Evolutionary conservation across 1,139 yeast genomes (phyloP).

Genomic region (Sugiyamaella castrensis): DNA sequence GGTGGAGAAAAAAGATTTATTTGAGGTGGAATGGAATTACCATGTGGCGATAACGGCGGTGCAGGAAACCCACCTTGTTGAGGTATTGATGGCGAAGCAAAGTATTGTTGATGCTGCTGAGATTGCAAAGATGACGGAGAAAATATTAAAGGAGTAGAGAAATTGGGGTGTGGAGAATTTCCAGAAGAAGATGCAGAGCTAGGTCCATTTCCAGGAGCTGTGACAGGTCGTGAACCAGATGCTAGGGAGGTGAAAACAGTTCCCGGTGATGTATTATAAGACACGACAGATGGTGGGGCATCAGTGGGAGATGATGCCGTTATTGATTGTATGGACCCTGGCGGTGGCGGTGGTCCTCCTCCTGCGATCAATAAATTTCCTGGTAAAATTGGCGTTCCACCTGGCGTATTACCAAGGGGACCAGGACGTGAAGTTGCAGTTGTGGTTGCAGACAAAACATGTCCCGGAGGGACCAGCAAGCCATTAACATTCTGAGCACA

Average conservation of each 20-base stretch:
- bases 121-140: constrained; percentile 10
- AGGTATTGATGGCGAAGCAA: background rate
- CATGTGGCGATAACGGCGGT: constrained; percentile 2
- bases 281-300: background rate
- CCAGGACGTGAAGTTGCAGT: constrained; percentile 12
- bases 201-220: background rate
- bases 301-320: too few relatives aligned
- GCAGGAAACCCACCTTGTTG: background rate
- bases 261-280: constrained; percentile 6
- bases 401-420: constrained; percentile 7
- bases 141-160: constrained; percentile 2
- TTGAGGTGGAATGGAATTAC: background rate
- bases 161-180: background rate
- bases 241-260: background rate
- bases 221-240: background rate
- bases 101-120: constrained; percentile 1
- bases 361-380: too few relatives aligned
- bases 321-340: background rate
- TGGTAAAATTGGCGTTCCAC: background rate
- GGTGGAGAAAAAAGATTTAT: constrained; percentile 13
- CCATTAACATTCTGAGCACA: constrained; percentile 21
- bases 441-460: constrained; percentile 20
- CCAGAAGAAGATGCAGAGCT: background rate
- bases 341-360: constrained; percentile 6
- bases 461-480: constrained; percentile 19